Base-by-base conservation (phyloP, 805 yeast species). In the Spathaspora boniae region DNA sequence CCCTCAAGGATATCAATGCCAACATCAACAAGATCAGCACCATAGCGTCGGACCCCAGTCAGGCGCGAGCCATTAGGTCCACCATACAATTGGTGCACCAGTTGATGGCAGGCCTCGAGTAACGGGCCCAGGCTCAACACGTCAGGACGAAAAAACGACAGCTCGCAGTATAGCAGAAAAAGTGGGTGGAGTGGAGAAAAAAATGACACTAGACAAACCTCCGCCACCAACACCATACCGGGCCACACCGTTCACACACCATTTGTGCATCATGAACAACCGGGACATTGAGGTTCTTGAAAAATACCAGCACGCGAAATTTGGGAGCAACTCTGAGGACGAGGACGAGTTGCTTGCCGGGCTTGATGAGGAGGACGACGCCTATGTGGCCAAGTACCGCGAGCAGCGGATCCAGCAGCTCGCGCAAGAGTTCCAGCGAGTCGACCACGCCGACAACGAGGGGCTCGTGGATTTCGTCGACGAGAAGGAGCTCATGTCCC, bases 371-470 rank as follows among this genome's bases (percentile, higher is more conserved):
- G 61, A 58, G 14, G 68, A 65, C 15, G 80, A 75, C 29, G 52
- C 47, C 5, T 46, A 53, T n/a, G 47, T 74, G 21, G 53, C 64
- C 3, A 64, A 59, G 15, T 82, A 79, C 48, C 64, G 93, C 54
- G 91, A 81, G 47, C 66, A 68, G 44, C 62, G 94, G 22, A 60
- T 83, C 33, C 72, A 78, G 37, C 78, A 82, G 45, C 58, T 82
- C 22, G 62, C 74, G 1, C 47, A 53, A 21, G 72, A 72, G 51
- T 61, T 56, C 60, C 66, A 56, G 41, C 49, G 50, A 40, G 56
- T 67, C 21, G 54, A 63, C 9, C 53, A 53, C 5, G 41, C 47
- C 3, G 56, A 60, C 7, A 70, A 74, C 3, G 62, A 62, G 47
- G 29, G 33, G 4, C 12, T 18, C 19, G 34, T 29, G 16, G 45